These are phyloP conservation scores for Lasiodiplodia sp. DNA, from an alignment of 2,329 filamentous ascomycete species.

Conservation along the genomic window DNA sequence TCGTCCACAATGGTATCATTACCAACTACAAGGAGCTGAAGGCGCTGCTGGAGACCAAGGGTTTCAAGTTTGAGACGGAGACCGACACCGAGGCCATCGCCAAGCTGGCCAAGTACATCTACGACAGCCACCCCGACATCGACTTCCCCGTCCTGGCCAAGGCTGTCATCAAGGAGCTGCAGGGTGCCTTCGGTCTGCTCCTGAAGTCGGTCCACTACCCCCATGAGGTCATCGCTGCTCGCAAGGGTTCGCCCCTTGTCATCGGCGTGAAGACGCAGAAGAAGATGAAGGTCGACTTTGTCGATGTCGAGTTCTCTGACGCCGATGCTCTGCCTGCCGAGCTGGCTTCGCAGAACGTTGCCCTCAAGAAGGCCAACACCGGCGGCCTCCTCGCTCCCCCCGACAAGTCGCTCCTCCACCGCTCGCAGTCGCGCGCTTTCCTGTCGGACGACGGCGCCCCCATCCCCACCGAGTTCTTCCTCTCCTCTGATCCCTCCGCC, in stretches of 20 bases:
- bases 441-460: conserved; percentile 98
- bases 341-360: conserved; percentile 93
- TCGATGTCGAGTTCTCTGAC: conserved; percentile 96
- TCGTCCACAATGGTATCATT: conserved; percentile 99
- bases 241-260: conserved; percentile 97
- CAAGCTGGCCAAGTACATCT: conserved; percentile 97
- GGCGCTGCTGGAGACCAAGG: conserved; percentile 89
- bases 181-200: conserved; percentile 95
- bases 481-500: conserved; percentile 96
- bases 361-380: conserved; percentile 79
- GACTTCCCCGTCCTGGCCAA: conserved; percentile 97
- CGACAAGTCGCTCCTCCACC: conserved; percentile 97
- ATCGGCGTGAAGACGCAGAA: conserved; percentile 96
- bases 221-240: conserved; percentile 95
- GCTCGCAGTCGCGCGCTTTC: conserved; percentile 97
- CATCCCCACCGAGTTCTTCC: conserved; percentile 98
- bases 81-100: conserved; percentile 99
- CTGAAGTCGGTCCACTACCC: conserved; percentile 99
- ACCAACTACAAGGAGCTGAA: conserved; percentile 99
- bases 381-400: conserved; percentile 74
- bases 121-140: conserved; percentile 91
- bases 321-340: conserved; percentile 85
- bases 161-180: conserved; percentile 96
- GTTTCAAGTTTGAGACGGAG: conserved; percentile 98
- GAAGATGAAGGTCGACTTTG: conserved; percentile 99